These are phyloP conservation scores for Ustilago crameri DNA, from an alignment of 1,284 basidiomycete genomes.

Conservation along the genomic window DNA sequence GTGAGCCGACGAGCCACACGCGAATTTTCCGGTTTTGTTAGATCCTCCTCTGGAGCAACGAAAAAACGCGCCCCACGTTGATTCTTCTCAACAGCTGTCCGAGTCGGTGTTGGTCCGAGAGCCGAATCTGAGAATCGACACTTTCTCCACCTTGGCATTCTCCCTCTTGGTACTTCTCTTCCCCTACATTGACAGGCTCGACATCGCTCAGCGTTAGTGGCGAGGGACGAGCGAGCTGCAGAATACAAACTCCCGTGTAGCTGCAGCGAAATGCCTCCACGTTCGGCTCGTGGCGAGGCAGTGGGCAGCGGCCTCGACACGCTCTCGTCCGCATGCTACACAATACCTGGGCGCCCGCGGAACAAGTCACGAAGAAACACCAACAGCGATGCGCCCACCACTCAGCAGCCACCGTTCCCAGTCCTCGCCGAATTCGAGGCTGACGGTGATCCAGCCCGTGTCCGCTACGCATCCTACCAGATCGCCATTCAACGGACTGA, in stretches of 20 bases:
- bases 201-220: too few relatives aligned
- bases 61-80: not conserved
- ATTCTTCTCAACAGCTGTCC: too few relatives aligned
- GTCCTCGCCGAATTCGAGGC: slow-evolving; percentile 39
- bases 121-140: slow-evolving; percentile 19
- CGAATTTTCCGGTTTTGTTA: not conserved
- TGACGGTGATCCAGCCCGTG: slow-evolving; percentile 29
- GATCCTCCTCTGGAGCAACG: not conserved
- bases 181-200: not conserved
- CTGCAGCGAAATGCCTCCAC: slow-evolving; percentile 12
- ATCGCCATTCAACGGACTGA: slow-evolving; percentile 34
- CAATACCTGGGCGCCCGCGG: slow-evolving; percentile 43
- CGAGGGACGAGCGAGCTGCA: too few relatives aligned
- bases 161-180: not conserved
- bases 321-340: slow-evolving; percentile 47
- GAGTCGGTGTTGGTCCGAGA: slow-evolving; percentile 52
- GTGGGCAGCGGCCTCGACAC: slow-evolving; percentile 26
- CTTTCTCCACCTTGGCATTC: slow-evolving; percentile 12
- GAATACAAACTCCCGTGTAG: too few relatives aligned
- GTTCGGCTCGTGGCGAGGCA: slow-evolving; percentile 15
- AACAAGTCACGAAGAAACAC: slow-evolving; percentile 22
- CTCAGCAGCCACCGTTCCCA: slow-evolving; percentile 21
- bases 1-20: too few relatives aligned
- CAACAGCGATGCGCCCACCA: not conserved
- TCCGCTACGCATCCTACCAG: slow-evolving; percentile 35